Percentiles rank a stretch among this genome's conserved stretches.
Evolutionary conservation across 768 basidiomycete species (phyloP).

Genomic region (Dioszegia crocea): DNA sequence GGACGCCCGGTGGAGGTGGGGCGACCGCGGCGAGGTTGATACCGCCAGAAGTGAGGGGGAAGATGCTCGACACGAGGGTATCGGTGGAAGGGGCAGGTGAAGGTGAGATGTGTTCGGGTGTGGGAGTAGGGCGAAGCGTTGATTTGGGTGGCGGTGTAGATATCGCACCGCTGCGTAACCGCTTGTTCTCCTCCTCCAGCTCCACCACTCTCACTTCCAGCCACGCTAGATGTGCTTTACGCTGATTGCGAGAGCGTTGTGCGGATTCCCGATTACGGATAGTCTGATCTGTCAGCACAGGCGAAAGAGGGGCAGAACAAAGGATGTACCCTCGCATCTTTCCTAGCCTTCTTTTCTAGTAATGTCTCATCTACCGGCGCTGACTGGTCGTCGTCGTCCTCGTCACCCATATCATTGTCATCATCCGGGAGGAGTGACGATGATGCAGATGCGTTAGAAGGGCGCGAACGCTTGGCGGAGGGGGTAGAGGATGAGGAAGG

Average conservation of each 20-base stretch:
- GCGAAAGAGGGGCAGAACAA: not conserved
- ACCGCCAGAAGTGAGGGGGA: constrained; percentile 18
- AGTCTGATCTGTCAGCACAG: constrained; percentile 53
- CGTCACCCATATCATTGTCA: constrained; percentile 13
- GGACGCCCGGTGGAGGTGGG: constrained; percentile 29
- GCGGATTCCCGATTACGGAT: constrained; percentile 91
- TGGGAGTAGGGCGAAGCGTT: constrained; percentile 11
- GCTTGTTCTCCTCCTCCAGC: constrained; percentile 77
- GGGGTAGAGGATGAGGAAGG: constrained; percentile 13
- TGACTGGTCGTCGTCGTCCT: constrained; percentile 6
- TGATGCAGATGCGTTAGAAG: constrained; percentile 10
- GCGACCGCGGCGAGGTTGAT: constrained; percentile 37
- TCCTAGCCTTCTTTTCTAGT: constrained; percentile 27
- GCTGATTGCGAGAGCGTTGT: constrained; percentile 84
- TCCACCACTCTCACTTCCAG: constrained; percentile 67
- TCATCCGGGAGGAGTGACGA: constrained; percentile 6
- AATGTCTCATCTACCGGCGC: constrained; percentile 15
- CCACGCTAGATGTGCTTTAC: constrained; percentile 72
- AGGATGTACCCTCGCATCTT: constrained; percentile 34
- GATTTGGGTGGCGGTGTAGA: not conserved
- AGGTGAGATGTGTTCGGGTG: constrained; percentile 22
- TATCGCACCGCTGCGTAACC: constrained; percentile 23
- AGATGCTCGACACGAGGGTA: constrained; percentile 2
- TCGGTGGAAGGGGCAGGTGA: constrained; percentile 21
- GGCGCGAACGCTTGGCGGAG: constrained; percentile 19